Evolutionary conservation across 257 asterid species (phyloP).

Genomic region (Plantago elongata): DNA sequence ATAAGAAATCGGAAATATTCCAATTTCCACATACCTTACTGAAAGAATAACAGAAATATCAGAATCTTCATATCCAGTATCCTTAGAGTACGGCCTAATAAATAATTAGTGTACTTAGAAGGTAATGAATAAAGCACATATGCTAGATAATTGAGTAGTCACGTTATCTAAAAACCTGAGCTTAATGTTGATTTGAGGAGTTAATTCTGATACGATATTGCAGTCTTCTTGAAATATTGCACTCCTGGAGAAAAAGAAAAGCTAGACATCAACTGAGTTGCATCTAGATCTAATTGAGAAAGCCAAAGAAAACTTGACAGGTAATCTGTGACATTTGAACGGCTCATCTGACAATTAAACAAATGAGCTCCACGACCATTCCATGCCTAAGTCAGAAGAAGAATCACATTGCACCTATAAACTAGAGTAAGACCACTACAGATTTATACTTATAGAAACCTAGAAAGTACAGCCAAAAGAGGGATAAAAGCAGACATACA

Average conservation of each 20-base stretch:
- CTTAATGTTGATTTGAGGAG: conserved; percentile 66
- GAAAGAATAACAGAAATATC: conserved; percentile 80
- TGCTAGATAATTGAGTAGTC: conserved; percentile 10
- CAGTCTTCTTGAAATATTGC: conserved; percentile 97
- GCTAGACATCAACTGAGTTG: not conserved
- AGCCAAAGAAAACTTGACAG: not conserved
- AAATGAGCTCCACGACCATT: too few species aligned
- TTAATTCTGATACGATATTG: conserved; percentile 55
- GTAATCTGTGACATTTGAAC: too few species aligned
- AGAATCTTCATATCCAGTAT: conserved; percentile 78
- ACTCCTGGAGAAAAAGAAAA: conserved; percentile 39
- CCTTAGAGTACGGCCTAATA: conserved; percentile 92
- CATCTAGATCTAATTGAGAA: too few species aligned
- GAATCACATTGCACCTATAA: too few species aligned
- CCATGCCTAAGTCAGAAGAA: too few species aligned
- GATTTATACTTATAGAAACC: too few species aligned
- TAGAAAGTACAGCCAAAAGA: too few species aligned
- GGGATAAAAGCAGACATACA: too few species aligned
- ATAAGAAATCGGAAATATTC: conserved; percentile 19
- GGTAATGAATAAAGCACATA: conserved; percentile 11
- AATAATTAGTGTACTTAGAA: conserved; percentile 25
- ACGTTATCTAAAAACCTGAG: conserved; percentile 57
- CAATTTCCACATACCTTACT: conserved; percentile 74
- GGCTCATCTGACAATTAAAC: too few species aligned
- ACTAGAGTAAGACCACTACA: too few species aligned